Conservation (phyloP, 441 rosid genomes). For the Lepidium campestre region DNA sequence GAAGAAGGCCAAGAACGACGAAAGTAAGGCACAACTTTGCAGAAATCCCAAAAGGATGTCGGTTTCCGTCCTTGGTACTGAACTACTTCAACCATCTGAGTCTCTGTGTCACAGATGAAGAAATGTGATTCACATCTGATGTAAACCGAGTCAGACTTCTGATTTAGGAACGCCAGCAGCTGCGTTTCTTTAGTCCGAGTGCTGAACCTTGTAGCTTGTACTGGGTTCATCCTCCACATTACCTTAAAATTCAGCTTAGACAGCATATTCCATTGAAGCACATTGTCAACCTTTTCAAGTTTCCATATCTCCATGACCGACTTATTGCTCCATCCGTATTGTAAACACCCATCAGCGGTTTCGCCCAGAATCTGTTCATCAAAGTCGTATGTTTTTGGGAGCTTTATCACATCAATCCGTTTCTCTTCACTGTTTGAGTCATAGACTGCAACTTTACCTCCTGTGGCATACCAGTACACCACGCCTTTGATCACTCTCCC, state of each 20-base stretch:
- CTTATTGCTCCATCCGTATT: constrained; percentile 48
- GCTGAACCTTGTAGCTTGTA: constrained; percentile 17
- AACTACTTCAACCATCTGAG: constrained; percentile 32
- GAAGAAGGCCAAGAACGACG: constrained; percentile 46
- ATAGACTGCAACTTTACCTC: constrained; percentile 42
- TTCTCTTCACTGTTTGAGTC: constrained; percentile 36
- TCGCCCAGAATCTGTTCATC: constrained; percentile 53
- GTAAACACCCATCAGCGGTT: constrained; percentile 46
- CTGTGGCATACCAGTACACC: constrained; percentile 48
- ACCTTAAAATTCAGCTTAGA: constrained; percentile 38
- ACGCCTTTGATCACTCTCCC: constrained; percentile 41
- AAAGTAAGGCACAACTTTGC: constrained; percentile 48
- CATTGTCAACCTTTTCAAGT: constrained; percentile 29
- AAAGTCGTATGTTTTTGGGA: constrained; percentile 42
- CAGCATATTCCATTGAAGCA: constrained; percentile 34
- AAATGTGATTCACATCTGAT: constrained; percentile 42
- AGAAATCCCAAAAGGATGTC: constrained; percentile 40
- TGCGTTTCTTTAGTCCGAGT: constrained; percentile 44
- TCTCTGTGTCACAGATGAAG: constrained; percentile 25
- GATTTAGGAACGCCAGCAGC: constrained; percentile 38
- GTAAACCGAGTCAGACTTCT: constrained; percentile 36
- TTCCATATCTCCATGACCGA: constrained; percentile 50
- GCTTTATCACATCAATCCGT: constrained; percentile 31
- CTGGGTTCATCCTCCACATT: constrained; percentile 46
- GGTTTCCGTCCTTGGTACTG: constrained; percentile 46